Evolutionary conservation across 192 early-diverging fungal genomes (phyloP).

Genomic region (Umbelopsis isabellina): DNA sequence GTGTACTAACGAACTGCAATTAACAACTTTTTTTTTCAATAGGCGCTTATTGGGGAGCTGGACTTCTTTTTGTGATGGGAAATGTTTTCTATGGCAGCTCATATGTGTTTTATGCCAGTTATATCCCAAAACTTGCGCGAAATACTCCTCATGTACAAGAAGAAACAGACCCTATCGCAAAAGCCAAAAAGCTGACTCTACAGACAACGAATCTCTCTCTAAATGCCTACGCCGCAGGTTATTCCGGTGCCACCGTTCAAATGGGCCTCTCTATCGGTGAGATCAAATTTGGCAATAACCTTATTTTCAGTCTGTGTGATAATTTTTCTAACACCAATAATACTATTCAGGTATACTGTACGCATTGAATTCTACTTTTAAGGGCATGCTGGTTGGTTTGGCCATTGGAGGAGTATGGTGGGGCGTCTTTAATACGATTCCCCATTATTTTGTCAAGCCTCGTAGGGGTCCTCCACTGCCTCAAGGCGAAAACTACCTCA

Average conservation of each 20-base stretch:
- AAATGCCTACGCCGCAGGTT: background rate
- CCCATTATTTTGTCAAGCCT: conserved; percentile 39
- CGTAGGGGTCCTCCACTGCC: conserved; percentile 49
- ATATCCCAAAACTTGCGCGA: conserved; percentile 51
- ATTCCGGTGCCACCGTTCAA: background rate
- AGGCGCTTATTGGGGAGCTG: conserved; percentile 47
- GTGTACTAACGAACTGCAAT: too few relatives aligned
- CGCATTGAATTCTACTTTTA: background rate
- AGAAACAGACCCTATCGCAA: background rate
- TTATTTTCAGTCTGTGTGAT: too few relatives aligned
- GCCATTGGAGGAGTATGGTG: conserved; percentile 53
- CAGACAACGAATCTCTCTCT: background rate
- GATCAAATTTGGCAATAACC: too few relatives aligned
- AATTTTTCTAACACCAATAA: too few relatives aligned
- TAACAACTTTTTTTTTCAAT: background rate
- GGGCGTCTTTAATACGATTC: conserved; percentile 44
- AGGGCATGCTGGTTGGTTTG: conserved; percentile 37
- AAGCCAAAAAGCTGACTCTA: background rate
- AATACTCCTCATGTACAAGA: conserved; percentile 39
- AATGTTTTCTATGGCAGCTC: conserved; percentile 51
- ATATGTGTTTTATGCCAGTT: conserved; percentile 57
- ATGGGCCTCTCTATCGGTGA: conserved; percentile 1
- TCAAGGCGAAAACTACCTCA: conserved; percentile 42
- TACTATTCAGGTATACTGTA: conserved; percentile 8
- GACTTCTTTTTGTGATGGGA: conserved; percentile 23